These are phyloP conservation scores for Cyclotella kingstonii DNA, from an alignment of 108 stramenopile species.

Conservation along the genomic window DNA sequence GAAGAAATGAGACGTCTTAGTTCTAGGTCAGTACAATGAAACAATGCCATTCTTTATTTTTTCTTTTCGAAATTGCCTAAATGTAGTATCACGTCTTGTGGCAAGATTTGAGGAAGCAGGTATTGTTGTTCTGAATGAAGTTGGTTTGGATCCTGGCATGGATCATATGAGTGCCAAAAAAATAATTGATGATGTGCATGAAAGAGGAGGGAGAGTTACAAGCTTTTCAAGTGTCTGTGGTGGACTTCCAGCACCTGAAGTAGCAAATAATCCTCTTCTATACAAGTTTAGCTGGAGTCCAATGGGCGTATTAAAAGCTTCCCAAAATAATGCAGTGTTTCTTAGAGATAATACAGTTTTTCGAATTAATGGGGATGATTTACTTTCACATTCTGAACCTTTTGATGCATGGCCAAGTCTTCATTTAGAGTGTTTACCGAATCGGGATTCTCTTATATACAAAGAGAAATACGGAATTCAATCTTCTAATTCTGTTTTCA, in stretches of 20 bases:
- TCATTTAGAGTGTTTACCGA: constrained; percentile 78
- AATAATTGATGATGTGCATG: constrained; percentile 73
- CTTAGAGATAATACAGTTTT: constrained; percentile 39
- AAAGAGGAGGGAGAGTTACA: constrained; percentile 58
- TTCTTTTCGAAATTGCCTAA: constrained; percentile 2
- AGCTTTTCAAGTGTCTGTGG: constrained; percentile 81
- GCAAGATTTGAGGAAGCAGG: constrained; percentile 48
- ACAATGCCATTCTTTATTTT: background rate
- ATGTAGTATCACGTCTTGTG: background rate
- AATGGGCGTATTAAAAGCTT: constrained; percentile 73
- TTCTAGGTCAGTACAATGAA: constrained; percentile 14
- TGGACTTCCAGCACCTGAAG: constrained; percentile 70
- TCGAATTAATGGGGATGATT: constrained; percentile 43
- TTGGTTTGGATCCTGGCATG: constrained; percentile 89
- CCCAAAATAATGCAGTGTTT: constrained; percentile 66
- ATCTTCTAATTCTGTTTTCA: constrained; percentile 58
- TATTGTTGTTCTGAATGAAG: constrained; percentile 79
- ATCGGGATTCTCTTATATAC: constrained; percentile 76
- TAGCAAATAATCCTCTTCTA: constrained; percentile 78
- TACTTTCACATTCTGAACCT: constrained; percentile 51
- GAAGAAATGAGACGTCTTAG: constrained; percentile 59
- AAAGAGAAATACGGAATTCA: constrained; percentile 70
- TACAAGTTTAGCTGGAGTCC: constrained; percentile 94
- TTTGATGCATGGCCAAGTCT: constrained; percentile 61
- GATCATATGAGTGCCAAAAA: constrained; percentile 83